Conservation (phyloP, 2,329 filamentous ascomycete species). For the Exophiala xenobiotica region DNA sequence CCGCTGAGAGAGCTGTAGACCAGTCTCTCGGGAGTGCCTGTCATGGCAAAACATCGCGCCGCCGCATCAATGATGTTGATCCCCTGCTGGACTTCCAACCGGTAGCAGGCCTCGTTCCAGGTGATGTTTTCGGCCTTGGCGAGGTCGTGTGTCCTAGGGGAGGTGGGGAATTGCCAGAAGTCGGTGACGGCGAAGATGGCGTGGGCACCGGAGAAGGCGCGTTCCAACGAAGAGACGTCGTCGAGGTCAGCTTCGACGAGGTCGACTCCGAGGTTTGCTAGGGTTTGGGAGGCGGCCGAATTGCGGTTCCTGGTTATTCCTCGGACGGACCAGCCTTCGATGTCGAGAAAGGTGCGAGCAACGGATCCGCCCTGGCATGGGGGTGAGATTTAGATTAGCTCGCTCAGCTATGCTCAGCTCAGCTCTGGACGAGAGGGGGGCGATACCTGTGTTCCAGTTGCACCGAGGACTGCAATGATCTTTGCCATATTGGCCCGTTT, state of each 20-base stretch:
- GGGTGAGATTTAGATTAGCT: no score
- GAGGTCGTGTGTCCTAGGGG: not conserved
- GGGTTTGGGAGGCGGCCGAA: not conserved
- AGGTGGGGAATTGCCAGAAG: conserved; percentile 14
- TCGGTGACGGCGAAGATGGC: conserved; percentile 17
- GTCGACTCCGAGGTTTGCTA: not conserved
- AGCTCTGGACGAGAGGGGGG: no score
- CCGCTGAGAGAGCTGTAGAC: conserved; percentile 31
- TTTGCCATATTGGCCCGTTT: conserved; percentile 1
- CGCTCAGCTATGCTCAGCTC: no score
- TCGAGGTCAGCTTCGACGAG: conserved; percentile 10
- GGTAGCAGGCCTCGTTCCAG: conserved; percentile 14
- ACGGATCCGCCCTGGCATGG: conserved; percentile 8
- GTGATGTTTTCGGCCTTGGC: conserved; percentile 2
- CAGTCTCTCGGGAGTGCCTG: not conserved
- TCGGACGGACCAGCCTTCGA: conserved; percentile 6
- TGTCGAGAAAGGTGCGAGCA: conserved; percentile 4
- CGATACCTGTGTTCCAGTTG: conserved; percentile 6
- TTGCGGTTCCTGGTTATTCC: conserved; percentile 11
- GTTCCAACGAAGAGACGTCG: conserved; percentile 10
- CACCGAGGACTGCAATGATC: conserved; percentile 7
- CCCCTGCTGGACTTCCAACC: conserved; percentile 38
- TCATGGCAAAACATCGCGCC: conserved; percentile 15
- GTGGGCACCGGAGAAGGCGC: conserved; percentile 8
- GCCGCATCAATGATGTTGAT: conserved; percentile 42